Evolutionary conservation across 164 flowering plant species (phyloP), one percentile per base, ranked within the genome.

Genomic region (Annona cherimola): DNA sequence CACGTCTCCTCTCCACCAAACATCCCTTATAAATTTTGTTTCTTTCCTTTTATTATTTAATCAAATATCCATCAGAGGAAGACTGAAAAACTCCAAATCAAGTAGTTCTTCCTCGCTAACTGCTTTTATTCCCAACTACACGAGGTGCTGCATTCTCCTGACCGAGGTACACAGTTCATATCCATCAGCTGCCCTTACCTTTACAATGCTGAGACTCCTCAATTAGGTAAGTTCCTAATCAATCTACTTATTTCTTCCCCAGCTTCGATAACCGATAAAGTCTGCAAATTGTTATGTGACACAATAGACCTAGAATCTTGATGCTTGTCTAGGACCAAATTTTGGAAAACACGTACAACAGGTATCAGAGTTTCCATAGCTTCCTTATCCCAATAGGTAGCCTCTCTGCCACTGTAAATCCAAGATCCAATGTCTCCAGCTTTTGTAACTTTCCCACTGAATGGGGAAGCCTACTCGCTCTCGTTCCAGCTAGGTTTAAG

Each of bases 181-280:
- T 18, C 74, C 74, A 54, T 46, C 5, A 54, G 18, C 45, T 9
- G n/a, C 64, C 20, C 57, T 46, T 12, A 72, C n/a, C 4, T 66
- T 42, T 9, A 2, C 41, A 40, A 73, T 43, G 39, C 44, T 46
- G 12, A 73, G 4, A 11, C 35, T 45, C 26, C 76, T 68, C 40
- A 67, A 19, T 61, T 73, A 61, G 14, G 39, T 43, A 73, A 40
- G 5, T 45, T 67, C 16, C 71, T 61, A 42, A 68, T 35, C 11
- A 67, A 16, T 44, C 4, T 11, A 61, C 67, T 6, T 20, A 61
- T 68, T 2, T 42, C 40, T 3, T 16, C 42, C 20, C n/a, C 61
- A 66, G 80, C 83, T 16, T 68, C 57, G 2, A 50, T 46, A 46
- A 5, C 54, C 11, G 5, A 6, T 46, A 46, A 11, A 46, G 8